These are phyloP conservation scores for Fusarium algeriense DNA, from an alignment of 2,329 filamentous ascomycete genomes.

Conservation along the genomic window DNA sequence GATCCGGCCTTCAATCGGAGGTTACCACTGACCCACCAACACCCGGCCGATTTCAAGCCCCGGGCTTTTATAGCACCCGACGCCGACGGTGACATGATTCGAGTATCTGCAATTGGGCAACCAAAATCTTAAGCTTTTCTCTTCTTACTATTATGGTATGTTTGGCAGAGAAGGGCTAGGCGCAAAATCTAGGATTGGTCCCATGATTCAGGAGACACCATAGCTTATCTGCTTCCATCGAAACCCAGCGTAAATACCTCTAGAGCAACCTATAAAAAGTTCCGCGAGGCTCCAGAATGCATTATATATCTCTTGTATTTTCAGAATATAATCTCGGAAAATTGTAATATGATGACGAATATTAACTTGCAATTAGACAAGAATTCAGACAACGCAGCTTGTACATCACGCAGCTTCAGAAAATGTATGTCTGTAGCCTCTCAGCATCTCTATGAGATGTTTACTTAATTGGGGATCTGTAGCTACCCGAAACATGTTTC, in stretches of 20 bases:
- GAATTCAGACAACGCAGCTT: neutral
- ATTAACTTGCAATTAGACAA: neutral
- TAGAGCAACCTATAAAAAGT: too few species aligned
- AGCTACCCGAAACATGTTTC: constrained; percentile 36
- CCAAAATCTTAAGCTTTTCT: neutral
- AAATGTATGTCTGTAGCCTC: neutral
- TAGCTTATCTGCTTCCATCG: constrained; percentile 17
- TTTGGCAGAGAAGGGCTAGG: neutral
- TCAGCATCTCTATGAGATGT: neutral
- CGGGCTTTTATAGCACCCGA: constrained; percentile 20
- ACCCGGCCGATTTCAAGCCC: constrained; percentile 24
- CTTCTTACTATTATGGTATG: neutral
- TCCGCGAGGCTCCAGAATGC: too few species aligned
- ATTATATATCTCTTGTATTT: too few species aligned
- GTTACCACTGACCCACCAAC: constrained; percentile 18
- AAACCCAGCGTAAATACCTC: neutral
- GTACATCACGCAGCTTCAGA: neutral
- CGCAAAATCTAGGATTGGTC: neutral
- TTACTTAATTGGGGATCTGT: constrained; percentile 3
- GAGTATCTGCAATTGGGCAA: constrained; percentile 5
- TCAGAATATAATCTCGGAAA: too few species aligned
- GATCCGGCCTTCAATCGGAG: constrained; percentile 34
- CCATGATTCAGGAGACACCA: constrained; percentile 16
- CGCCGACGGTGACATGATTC: constrained; percentile 15
- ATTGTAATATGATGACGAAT: neutral